phyloP scores from a whole-genome alignment of 2,329 filamentous ascomycete genomes.

The Aplosporella prunicola region DNA sequence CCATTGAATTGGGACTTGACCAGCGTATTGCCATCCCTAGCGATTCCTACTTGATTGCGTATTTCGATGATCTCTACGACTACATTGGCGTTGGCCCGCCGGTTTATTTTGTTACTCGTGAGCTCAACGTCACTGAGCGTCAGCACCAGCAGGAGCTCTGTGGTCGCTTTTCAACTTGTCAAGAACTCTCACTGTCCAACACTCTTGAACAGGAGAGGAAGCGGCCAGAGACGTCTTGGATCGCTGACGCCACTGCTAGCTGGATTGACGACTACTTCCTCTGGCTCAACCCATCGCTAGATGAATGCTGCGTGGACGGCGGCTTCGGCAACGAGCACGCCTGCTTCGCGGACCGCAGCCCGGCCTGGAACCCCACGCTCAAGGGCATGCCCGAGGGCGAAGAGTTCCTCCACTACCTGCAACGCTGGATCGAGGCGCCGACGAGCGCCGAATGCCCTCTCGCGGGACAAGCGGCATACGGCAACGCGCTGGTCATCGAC shows the following conservation, averaged over 20 bases:
- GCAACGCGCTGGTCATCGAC: conserved; percentile 73
- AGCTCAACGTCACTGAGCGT: conserved; percentile 68
- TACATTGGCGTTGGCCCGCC: conserved; percentile 89
- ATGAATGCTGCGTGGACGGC: conserved; percentile 62
- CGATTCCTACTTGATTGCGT: conserved; percentile 88
- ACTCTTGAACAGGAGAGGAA: conserved; percentile 92
- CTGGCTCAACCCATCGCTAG: conserved; percentile 82
- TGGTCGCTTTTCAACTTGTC: conserved; percentile 81
- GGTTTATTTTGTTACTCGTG: conserved; percentile 86
- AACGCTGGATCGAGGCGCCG: conserved; percentile 72
- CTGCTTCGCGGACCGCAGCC: conserved; percentile 70
- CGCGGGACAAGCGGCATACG: conserved; percentile 80
- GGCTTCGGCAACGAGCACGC: conserved; percentile 27
- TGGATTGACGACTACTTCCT: conserved; percentile 97
- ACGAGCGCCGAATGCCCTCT: conserved; percentile 79
- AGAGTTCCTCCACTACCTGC: conserved; percentile 82
- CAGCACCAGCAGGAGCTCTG: conserved; percentile 77
- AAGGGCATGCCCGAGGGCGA: conserved; percentile 83
- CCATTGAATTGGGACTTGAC: conserved; percentile 78
- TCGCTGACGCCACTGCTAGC: conserved; percentile 78
- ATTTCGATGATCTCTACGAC: conserved; percentile 90
- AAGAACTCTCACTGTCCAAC: conserved; percentile 74
- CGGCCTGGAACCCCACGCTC: conserved; percentile 82
- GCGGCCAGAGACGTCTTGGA: conserved; percentile 75
- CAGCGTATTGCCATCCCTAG: conserved; percentile 90